Base-by-base conservation (phyloP, 2,329 filamentous ascomycete genomes). In the Pseudopithomyces chartarum region DNA sequence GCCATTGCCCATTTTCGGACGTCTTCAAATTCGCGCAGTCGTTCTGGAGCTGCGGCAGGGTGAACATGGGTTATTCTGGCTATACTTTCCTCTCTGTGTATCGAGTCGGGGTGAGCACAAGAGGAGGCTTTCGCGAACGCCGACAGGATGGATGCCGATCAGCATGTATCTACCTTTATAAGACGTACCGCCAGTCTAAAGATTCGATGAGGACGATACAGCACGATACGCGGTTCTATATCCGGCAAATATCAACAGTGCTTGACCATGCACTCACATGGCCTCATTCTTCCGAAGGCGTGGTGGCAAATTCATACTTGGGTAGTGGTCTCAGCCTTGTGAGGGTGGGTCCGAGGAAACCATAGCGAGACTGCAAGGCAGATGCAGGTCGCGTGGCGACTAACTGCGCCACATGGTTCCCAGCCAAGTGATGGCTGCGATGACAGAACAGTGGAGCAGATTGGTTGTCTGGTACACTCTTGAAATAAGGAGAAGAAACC, bases 241-340 rank as follows among this genome's bases (percentile, higher is more conserved):
- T 29, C 6, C 22, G 47, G 47, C 29, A 40, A 40, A 17, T 13
- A 50, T 38, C 47, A 36, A 32, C 47, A 17, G 11, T 13, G 22
- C 39, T 32, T 50, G 47, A 11, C 39, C 12, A 19, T 50, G 34
- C 7, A 22, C 47, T 39, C 47, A 34, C 47, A 15, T 50, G 19
- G 8, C 2, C 6, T 38, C 48, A 26, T 43, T 22, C 38, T 51
- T 42, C 26, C 11, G 36, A 26, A 20, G 17, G 10, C 20, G 10
- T n/a, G n/a, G 48, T 51, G 48, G 48, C 48, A 33, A 51, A 42
- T n/a, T n/a, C n/a, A n/a, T n/a, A n/a, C n/a, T n/a, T n/a, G n/a
- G n/a, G n/a, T n/a, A n/a, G 7, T 15, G 33, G 22, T 40, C 34
- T 22, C 47, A 51, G 48, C 36, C 48, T 34, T 51, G 48, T 43